Base-by-base conservation (phyloP, 2,329 filamentous ascomycete genomes). In the Paramyrothecium sp. region DNA sequence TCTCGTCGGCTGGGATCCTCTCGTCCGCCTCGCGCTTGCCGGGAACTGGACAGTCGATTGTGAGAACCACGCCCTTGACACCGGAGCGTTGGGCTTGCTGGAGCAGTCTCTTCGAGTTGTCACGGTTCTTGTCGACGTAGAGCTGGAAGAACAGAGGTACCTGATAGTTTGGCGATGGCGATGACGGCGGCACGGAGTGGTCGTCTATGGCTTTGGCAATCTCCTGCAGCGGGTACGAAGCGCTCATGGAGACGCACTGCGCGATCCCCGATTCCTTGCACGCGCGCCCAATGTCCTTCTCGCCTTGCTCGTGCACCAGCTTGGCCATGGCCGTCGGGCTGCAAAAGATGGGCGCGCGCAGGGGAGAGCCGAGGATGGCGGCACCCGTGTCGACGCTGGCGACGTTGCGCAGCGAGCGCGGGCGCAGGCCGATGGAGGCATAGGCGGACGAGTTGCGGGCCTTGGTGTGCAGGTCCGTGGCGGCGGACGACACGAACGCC, bases 401-500 rank as follows among this genome's bases (percentile, higher is more conserved):
- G 5, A 89, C 86, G 63, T 87, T 78, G 41, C 77, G 74, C 54
- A 88, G 71, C 26, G 86, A 77, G 20, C 84, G 78, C 0, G 85
- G 86, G 0, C 87, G 81, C 5, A 89, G 78, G 69, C 78, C 78
- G 60, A 89, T 86, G 23, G 78, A 71, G 46, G 78, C 72, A 63
- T 86, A 87, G 59, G 79, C 74, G 0, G 78, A 74, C 22, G 74
- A 77, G 67, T 89, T 90, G 53, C 79, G 77, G 53, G 60, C 62
- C 51, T 86, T 83, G 41, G 87, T 84, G 64, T 80, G 79, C n/a
- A 76, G 69, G 65, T 81, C 87, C 7, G 85, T 89, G 12, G 87
- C 83, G 2, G 86, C 87, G 10, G 85, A 88, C 20, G 84, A 88
- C 66, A 87, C 83, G 65, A 89, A 90, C 0, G 87, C 87, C 84